Base-by-base conservation (phyloP, 2,329 filamentous ascomycete genomes). In the Alternaria panax region DNA sequence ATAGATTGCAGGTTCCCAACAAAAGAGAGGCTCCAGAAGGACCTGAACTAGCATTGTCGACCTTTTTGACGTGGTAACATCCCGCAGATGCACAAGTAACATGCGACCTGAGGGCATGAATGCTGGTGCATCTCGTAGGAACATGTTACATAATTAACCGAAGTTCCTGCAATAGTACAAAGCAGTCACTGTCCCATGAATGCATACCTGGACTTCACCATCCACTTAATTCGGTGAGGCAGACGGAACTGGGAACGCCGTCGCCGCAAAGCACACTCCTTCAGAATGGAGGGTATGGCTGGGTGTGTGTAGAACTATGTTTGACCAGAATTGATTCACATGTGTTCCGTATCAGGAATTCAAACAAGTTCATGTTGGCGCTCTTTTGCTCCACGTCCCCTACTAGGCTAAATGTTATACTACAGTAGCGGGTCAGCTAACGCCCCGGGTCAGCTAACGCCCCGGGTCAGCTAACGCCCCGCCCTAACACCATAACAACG, bases 251-350 rank as follows among this genome's bases (percentile, higher is more conserved):
- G 43, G 32, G 27, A 1, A 16, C 0, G 14, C 11, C 2, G 14
- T 30, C 12, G 14, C 7, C 22, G 36, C 50, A 60, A 46, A 47
- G n/a, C 38, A 55, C 12, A 18, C 34, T 7, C 41, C 58, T 40
- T 64, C 62, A 25, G 62, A 34, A 34, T 57, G 65, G 65, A 22
- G 65, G 65, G 9, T 67, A 65, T 48, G 65, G 64, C 14, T 68
- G 64, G 64, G 48, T 65, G 4, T 61, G 59, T n/a, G 64, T 68
- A 9, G 62, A 54, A 30, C 46, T 59, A 5, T 62, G 61, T 51
- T 64, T 64, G 30, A 64, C 46, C 0, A 46, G 2, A 59, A 59
- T 11, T 55, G 50, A 12, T 50, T 34, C 12, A 70, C 64, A 0
- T 68, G 67, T n/a, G n/a, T n/a, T n/a, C n/a, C n/a, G n/a, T n/a